Evolutionary conservation across 352 stramenopile species (phyloP), one percentile per base, ranked within the genome.

Genomic region (Phytophthora quininea): DNA sequence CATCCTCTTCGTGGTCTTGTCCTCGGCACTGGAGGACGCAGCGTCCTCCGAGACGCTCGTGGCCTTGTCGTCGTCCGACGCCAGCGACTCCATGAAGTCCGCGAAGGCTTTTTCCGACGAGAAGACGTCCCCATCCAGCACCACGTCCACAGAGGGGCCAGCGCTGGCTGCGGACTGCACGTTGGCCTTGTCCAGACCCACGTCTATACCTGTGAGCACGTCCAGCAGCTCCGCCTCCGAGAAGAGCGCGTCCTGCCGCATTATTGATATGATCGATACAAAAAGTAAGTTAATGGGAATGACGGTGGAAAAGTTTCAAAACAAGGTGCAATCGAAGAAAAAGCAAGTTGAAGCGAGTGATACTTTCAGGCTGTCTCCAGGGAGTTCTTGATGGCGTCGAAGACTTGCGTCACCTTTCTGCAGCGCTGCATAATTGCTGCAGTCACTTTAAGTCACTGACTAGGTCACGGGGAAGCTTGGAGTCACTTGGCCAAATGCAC

Each of bases 151-250:
- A 3, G 54, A 65, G n/a, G 62, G 53, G 3, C 51, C 57, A 4
- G 49, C 37, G 37, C 12, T 43, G 37, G 37, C 12, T 43, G 37
- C 37, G 7, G 7, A 43, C 37, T 12, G 7, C 7, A 43, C 12
- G 12, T 43, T 43, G 37, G 7, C 7, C 12, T 43, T 43, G 37
- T 14, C 37, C 7, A 43, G 37, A 43, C 37, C 37, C 37, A 43
- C 9, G 4, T n/a, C 40, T 14, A 24, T 47, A 24, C 40, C 63
- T 32, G 76, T 76, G 30, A 88, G 74, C 50, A 76, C 69, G 47
- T 84, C 71, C 42, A 84, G 69, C 38, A 88, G 79, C 66, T 85
- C 74, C 38, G 78, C 63, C 52, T 83, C 76, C 37, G 76, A 78
- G 73, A 85, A 86, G 19, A 24, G 19, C 19, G 19, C 19, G 19